Evolutionary conservation across 192 early-diverging fungal genomes (phyloP), one percentile per base, ranked within the genome.

Genomic region (Coemansia sp.): DNA sequence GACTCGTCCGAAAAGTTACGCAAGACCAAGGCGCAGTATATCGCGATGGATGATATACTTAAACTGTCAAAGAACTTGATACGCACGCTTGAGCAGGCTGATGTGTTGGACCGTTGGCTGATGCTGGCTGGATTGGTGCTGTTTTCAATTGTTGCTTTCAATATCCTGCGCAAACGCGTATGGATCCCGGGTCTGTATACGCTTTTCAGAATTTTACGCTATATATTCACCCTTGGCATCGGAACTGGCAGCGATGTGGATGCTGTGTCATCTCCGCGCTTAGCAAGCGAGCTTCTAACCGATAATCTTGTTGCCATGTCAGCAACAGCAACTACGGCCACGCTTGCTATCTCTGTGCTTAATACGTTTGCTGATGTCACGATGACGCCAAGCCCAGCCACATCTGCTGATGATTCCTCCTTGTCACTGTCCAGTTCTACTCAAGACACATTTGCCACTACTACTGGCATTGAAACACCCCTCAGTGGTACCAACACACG

Each of bases 131-230:
- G 75, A 0, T 57, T 83, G 46, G 51, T 83, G 19, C 53, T 83
- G 50, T 83, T 83, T 36, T 58, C 60, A 11, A 27, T 73, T 11
- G 80, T 83, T 1, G 53, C 67, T 0, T 75, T 83, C 30, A 83
- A 83, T 67, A 83, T 83, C 23, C 36, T 83, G 51, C 52, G 80
- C 21, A 76, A 78, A 51, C 67, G 80, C 5, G 51, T 78, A 1
- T 83, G 80, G 80, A 83, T 83, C 51, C 80, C 80, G 0, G 80
- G 80, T 17, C 69, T 78, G 10, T 66, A 67, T 23, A 71, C 72
- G 10, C 20, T 66, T 54, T 67, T 83, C 32, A 27, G 51, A 0
- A 20, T 71, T 10, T 2, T 78, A 19, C 60, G 70, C 2, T 83
- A 78, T 42, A 1, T 76, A 53, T 10, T 71, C 14, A 8, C 17